Evolutionary conservation across 2,329 filamentous ascomycete species (phyloP), one percentile per base, ranked within the genome.

Genomic region (Trichoderma koningiopsis): DNA sequence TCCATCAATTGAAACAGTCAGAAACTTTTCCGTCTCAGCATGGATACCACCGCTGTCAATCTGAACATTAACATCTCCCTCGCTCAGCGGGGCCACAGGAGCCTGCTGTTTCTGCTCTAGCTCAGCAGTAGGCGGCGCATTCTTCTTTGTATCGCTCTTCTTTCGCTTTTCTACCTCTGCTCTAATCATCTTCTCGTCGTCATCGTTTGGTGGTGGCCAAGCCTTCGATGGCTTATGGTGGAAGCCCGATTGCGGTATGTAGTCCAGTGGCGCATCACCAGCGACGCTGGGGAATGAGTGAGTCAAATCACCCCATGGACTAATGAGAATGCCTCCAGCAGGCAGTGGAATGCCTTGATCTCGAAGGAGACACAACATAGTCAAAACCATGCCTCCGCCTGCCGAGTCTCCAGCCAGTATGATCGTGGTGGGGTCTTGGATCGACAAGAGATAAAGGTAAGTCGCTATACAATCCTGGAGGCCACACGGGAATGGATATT

Each of bases 401-500:
- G 96, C 96, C 11, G 95, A 97, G 77, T 99, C 96, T 27, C 96
- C 96, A 0, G 93, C 94, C 33, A 98, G 79, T 22, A 98, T 84
- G 56, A 99, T 96, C 10, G 93, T 94, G 27, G 86, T 90, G 0
- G 95, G 90, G 61, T 93, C 88, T 73, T 97, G 91, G 2, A 89
- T 81, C 4, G 88, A 88, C 58, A 98, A 85, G 2, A 98, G 87
- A 74, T 93, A 91, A 19, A 98, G 82, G 76, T 99, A 98, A 0
- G 93, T 88, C 1, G 95, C 93, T 61, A 99, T 79, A 74, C 93
- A 97, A 77, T 99, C 96, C 68, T 96, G 90, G 8, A 99, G 81
- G 33, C 92, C 94, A 76, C 96, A 98, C 0, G 96, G 96, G 72
- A 99, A 99, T 0, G 96, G 96, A 70, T 95, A 99, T 77, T 98